Evolutionary conservation across 345 rosid species (phyloP).

Genomic region (Euphorbia peplus): DNA sequence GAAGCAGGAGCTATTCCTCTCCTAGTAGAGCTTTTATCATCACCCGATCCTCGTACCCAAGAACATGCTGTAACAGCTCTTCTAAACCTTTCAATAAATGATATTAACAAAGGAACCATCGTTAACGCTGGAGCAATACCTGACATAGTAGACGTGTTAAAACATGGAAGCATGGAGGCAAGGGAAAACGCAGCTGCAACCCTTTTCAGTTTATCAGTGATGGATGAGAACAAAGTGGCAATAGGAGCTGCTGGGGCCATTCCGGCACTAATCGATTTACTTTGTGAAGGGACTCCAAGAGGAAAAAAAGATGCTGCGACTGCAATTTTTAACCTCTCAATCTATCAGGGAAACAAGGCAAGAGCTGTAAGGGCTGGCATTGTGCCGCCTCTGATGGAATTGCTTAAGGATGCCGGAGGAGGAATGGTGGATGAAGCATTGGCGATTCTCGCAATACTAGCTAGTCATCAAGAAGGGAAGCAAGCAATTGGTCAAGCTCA

Average conservation of each 20-base stretch:
- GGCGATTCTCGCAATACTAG: slow-evolving; percentile 89
- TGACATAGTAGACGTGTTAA: slow-evolving; percentile 83
- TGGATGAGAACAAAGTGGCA: slow-evolving; percentile 95
- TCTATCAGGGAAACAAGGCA: slow-evolving; percentile 95
- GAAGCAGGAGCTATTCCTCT: slow-evolving; percentile 94
- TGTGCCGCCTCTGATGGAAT: slow-evolving; percentile 61
- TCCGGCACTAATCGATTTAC: slow-evolving; percentile 80
- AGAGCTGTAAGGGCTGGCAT: slow-evolving; percentile 95
- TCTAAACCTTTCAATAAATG: slow-evolving; percentile 94
- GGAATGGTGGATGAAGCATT: slow-evolving; percentile 96
- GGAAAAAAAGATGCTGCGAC: slow-evolving; percentile 98
- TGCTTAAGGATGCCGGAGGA: slow-evolving; percentile 84
- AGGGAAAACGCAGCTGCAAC: slow-evolving; percentile 98
- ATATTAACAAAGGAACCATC: slow-evolving; percentile 78
- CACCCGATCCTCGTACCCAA: slow-evolving; percentile 76
- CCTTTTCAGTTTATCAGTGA: slow-evolving; percentile 87
- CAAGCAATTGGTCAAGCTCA: slow-evolving; percentile 68
- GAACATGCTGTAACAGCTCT: slow-evolving; percentile 98
- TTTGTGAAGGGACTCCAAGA: slow-evolving; percentile 84
- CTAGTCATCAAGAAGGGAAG: slow-evolving; percentile 88
- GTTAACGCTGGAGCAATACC: slow-evolving; percentile 96
- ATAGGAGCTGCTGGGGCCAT: slow-evolving; percentile 96
- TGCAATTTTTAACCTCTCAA: slow-evolving; percentile 88
- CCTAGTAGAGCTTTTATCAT: slow-evolving; percentile 80
- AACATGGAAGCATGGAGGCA: slow-evolving; percentile 93